Base-by-base conservation (phyloP, 1,284 basidiomycete genomes). In the Boletus subluridellus region DNA sequence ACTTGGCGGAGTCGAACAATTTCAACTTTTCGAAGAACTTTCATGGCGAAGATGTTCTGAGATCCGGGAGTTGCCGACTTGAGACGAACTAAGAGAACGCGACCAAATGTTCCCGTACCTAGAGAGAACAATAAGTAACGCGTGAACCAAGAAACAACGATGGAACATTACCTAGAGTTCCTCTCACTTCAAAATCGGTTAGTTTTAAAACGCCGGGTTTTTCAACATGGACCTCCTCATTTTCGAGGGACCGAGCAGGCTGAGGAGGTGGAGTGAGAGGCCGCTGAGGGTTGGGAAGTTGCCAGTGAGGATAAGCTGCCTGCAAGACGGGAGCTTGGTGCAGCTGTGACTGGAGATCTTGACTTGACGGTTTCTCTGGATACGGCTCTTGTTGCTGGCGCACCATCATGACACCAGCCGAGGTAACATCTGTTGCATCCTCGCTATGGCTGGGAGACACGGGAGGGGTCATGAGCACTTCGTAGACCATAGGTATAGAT, bases 1-100 rank as follows among this genome's bases (percentile, higher is more conserved):
- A 98, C 93, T 74, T 99, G 96, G 68, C 96, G 94, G 72, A 98
- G 89, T 62, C 90, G 87, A 64, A 98, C 93, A 59, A 99, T 92
- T 67, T 98, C 93, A 32, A 90, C 87, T 76, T 98, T 98, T 67
- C 86, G 87, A 49, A 97, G 82, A 4, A 97, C 90, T 73, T 98
- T 98, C 83, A 98, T 84, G 14, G 95, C 95, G 70, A 94, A 98
- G 72, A 90, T 88, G 57, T 78, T 85, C 61, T 82, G 80, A 6
- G 79, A 69, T 46, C 77, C 79, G 12, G 80, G 68, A 30, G 79
- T 73, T 10, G 81, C 74, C 11, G 77, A 76, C 49, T 82, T 80
- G 63, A 88, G 81, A 58, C 86, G 82, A 46, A 92, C 95, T 12
- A 98, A 82, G 60, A 97, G 83, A 14, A 98, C 95, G 55, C 93